phyloP scores from a whole-genome alignment of 108 stramenopile species.

The Aurantiochytrium sp. region DNA sequence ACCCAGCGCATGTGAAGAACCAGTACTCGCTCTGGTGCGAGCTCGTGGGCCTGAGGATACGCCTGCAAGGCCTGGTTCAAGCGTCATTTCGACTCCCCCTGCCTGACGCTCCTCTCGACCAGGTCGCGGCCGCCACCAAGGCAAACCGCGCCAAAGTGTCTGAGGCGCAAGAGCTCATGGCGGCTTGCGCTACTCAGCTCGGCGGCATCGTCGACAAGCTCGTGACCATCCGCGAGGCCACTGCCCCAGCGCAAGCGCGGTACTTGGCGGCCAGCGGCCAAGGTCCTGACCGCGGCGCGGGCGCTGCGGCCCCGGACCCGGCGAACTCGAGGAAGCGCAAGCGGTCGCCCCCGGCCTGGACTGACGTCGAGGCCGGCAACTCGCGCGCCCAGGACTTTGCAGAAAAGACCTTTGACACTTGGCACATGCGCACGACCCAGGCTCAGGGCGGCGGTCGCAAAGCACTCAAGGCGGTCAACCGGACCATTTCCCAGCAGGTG shows the following conservation, averaged over 20 bases:
- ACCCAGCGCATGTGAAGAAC: background rate
- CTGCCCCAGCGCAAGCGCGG: background rate
- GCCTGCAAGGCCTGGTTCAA: background rate
- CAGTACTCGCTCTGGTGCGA: constrained; percentile 3
- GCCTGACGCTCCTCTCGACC: background rate
- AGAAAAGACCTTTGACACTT: background rate
- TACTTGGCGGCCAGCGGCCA: background rate
- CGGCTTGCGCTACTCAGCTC: background rate
- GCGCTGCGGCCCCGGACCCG: too few relatives aligned
- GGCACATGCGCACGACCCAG: background rate
- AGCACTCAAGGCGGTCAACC: background rate
- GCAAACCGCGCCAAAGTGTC: background rate
- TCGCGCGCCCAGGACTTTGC: background rate
- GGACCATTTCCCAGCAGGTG: background rate
- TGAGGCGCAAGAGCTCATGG: background rate
- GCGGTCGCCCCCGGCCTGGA: background rate
- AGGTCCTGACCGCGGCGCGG: too few relatives aligned
- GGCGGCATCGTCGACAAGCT: background rate
- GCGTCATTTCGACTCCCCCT: background rate
- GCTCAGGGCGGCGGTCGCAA: background rate
- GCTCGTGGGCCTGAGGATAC: constrained; percentile 1
- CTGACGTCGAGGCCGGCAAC: background rate
- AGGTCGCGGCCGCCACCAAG: background rate
- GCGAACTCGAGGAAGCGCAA: background rate
- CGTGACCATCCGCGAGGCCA: background rate